Evolutionary conservation across 73 alveolate genomes (phyloP).

Genomic region (Uronychia binucleata): DNA sequence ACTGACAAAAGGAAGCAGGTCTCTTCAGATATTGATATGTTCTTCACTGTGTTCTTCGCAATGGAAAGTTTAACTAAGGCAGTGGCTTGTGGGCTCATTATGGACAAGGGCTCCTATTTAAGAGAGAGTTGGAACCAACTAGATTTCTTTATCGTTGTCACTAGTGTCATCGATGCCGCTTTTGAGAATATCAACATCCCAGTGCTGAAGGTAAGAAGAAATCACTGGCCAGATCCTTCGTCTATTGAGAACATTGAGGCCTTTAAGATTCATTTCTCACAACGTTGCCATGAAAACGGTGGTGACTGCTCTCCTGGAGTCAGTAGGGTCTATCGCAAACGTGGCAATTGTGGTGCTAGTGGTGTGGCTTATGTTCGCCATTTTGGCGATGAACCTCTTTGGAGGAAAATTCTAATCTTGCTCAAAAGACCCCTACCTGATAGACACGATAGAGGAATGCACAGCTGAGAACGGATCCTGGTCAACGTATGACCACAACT

Average conservation of each 20-base stretch:
- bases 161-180: slow-evolving; percentile 85
- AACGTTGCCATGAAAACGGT: slow-evolving; percentile 88
- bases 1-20: neutral
- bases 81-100: slow-evolving; percentile 78
- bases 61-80: slow-evolving; percentile 74
- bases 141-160: slow-evolving; percentile 92
- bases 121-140: slow-evolving; percentile 93
- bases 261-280: slow-evolving; percentile 92
- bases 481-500: slow-evolving; percentile 64
- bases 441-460: neutral
- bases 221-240: slow-evolving; percentile 59
- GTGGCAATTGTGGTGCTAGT: slow-evolving; percentile 78
- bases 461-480: slow-evolving; percentile 53
- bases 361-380: slow-evolving; percentile 74
- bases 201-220: slow-evolving; percentile 58
- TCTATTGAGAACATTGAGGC: slow-evolving; percentile 91
- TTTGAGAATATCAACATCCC: slow-evolving; percentile 55
- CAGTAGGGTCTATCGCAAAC: slow-evolving; percentile 83
- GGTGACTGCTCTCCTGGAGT: slow-evolving; percentile 83
- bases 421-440: slow-evolving; percentile 23
- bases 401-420: slow-evolving; percentile 59
- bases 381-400: slow-evolving; percentile 44
- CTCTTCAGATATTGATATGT: slow-evolving; percentile 32
- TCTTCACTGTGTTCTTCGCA: slow-evolving; percentile 73
- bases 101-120: slow-evolving; percentile 81